These are phyloP conservation scores for Torulaspora franciscae DNA, from an alignment of 805 yeast species.

Conservation along the genomic window DNA sequence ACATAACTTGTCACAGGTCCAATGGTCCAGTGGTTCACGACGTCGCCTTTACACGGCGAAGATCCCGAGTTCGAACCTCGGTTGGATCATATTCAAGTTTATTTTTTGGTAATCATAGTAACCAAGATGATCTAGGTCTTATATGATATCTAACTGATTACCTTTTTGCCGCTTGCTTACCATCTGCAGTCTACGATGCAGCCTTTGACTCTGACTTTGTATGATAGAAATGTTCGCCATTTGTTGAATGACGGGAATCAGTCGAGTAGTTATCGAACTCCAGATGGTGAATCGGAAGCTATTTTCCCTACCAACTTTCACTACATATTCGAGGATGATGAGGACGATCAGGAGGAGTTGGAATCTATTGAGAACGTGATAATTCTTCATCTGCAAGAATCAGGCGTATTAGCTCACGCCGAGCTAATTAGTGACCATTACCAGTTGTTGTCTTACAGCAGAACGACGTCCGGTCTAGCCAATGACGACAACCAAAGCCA, in stretches of 20 bases:
- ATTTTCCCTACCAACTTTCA: constrained; percentile 31
- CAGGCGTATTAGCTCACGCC: constrained; percentile 18
- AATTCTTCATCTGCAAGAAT: constrained; percentile 22
- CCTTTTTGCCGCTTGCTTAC: too few species aligned
- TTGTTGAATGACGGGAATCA: constrained; percentile 8
- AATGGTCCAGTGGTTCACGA: constrained; percentile 40
- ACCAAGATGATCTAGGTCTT: too few species aligned
- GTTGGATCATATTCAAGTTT: constrained; percentile 32
- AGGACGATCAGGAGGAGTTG: constrained; percentile 10
- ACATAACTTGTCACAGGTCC: constrained; percentile 28
- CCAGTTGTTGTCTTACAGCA: constrained; percentile 22
- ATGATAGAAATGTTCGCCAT: constrained; percentile 24
- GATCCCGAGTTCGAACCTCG: constrained; percentile 41
- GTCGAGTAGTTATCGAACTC: constrained; percentile 13
- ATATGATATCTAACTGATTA: background rate
- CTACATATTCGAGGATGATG: constrained; percentile 33
- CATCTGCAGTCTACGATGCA: constrained; percentile 9
- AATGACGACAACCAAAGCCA: constrained; percentile 3
- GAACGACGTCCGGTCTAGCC: constrained; percentile 2
- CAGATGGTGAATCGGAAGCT: constrained; percentile 11
- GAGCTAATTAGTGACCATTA: constrained; percentile 30
- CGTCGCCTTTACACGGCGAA: constrained; percentile 42
- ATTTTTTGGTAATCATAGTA: constrained; percentile 9
- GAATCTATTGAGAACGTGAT: constrained; percentile 27
- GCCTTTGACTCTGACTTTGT: constrained; percentile 20